phyloP scores from a whole-genome alignment of 495 filamentous ascomycete species.

The Xylaria sp. region DNA sequence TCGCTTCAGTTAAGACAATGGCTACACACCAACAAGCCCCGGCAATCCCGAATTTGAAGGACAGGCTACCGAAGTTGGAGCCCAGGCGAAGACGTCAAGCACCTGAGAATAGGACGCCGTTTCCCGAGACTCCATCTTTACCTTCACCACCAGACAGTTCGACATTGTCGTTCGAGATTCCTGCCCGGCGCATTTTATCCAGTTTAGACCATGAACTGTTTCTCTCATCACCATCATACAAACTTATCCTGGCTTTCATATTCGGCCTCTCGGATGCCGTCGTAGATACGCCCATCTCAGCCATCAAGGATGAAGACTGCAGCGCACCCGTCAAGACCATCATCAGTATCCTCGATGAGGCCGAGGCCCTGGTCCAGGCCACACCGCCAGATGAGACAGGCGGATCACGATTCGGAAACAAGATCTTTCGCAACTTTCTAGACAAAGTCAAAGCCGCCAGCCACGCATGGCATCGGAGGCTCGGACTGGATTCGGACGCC shows the following conservation, averaged over 20 bases:
- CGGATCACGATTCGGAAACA: constrained; percentile 93
- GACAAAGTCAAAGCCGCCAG: constrained; percentile 68
- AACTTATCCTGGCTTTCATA: constrained; percentile 79
- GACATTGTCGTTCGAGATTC: constrained; percentile 66
- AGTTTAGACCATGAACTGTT: constrained; percentile 81
- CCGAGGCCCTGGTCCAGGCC: constrained; percentile 65
- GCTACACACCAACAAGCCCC: constrained; percentile 39
- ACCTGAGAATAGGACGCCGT: constrained; percentile 63
- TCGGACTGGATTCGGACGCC: constrained; percentile 58
- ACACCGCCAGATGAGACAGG: constrained; percentile 84
- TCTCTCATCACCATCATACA: constrained; percentile 76
- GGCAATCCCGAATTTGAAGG: constrained; percentile 63
- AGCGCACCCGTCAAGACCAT: constrained; percentile 68
- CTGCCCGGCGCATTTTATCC: constrained; percentile 80
- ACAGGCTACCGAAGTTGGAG: constrained; percentile 72
- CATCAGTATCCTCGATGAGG: constrained; percentile 70
- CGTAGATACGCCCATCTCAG: constrained; percentile 74
- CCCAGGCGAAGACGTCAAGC: constrained; percentile 65
- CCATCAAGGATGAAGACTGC: constrained; percentile 60
- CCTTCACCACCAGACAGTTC: constrained; percentile 72
- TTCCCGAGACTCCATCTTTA: constrained; percentile 74
- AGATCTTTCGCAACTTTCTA: constrained; percentile 82
- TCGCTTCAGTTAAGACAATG: constrained; percentile 16
- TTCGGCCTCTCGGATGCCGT: constrained; percentile 87
- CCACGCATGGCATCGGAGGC: constrained; percentile 63